Conservation (phyloP, 345 rosid species). For the Eucalyptus pauciflora region DNA sequence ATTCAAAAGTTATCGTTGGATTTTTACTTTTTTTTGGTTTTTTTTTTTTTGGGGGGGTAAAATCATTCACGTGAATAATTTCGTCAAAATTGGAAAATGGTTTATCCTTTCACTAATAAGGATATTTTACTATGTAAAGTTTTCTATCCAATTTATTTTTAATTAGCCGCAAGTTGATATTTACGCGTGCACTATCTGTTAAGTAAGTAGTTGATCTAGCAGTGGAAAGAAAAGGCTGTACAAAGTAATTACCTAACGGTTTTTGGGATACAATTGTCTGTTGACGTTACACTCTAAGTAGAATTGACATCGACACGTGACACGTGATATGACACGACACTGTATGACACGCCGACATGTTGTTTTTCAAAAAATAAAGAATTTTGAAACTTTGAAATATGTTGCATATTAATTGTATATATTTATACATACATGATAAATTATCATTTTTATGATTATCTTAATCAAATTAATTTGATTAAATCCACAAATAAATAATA, state of each 20-base stretch:
- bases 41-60: background rate
- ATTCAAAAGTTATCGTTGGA: background rate
- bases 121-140: background rate
- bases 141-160: background rate
- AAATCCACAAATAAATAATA: no score
- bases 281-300: background rate
- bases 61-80: background rate
- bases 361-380: no score
- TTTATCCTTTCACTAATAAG: background rate
- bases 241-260: background rate
- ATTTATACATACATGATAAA: no score
- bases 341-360: accelerated
- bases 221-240: background rate
- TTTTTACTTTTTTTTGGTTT: background rate
- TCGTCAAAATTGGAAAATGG: background rate
- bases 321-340: accelerated
- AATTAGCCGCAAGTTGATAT: background rate
- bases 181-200: background rate
- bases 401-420: no score
- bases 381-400: no score
- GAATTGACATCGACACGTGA: accelerated
- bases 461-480: no score
- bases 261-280: accelerated
- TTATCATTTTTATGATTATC: no score
- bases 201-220: background rate